Base-by-base conservation (phyloP, 176 grass and related monocot genomes). In the Stipa capillata region DNA sequence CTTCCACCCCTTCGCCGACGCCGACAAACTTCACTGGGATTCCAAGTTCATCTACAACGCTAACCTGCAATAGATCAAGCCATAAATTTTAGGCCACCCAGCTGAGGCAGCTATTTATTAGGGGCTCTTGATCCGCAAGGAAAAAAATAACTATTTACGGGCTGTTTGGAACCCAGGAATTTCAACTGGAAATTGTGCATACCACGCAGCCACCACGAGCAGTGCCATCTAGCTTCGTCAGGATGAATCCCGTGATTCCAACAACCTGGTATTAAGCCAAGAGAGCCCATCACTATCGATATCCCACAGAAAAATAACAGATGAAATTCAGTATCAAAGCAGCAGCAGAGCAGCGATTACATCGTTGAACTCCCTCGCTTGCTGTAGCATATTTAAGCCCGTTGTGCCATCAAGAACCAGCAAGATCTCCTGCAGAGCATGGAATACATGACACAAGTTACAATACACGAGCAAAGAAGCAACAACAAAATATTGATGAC, bases 1-100 rank as follows among this genome's bases (percentile, higher is more conserved):
- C 96, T 79, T 99, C 96, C 73, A 99, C 45, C 49, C 90, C 90
- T 89, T 99, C 96, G 70, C 92, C 96, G 31, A 99, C 88, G 20
- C 96, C 96, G 60, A 99, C 73, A 73, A 99, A 99, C 64, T 95
- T 99, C 7, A 99, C 90, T 5, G 96, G 96, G 33, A 99, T 99
- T 47, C 96, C 90, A 65, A 99, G 92, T 74, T 99, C 96, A 43
- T 99, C 92, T 0, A 95, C 96, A 52, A 99, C 96, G 13, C 96
- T 93, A 14, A 99, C 96, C 96, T 99, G 84, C 40, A 85, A 76
- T 23, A 54, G 11, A 20, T 31, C 23, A 79, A 85, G 31, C 10
- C 40, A 67, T 0, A 40, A 21, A 74, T 25, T 36, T 60, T 5
- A 72, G 21, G 20, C 27, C 9, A 33, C 1, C 39, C 7, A 3